Percentiles rank a stretch among this genome's conserved stretches.
Conservation (phyloP, 2,329 filamentous ascomycete genomes). For the Fusarium sp. region DNA sequence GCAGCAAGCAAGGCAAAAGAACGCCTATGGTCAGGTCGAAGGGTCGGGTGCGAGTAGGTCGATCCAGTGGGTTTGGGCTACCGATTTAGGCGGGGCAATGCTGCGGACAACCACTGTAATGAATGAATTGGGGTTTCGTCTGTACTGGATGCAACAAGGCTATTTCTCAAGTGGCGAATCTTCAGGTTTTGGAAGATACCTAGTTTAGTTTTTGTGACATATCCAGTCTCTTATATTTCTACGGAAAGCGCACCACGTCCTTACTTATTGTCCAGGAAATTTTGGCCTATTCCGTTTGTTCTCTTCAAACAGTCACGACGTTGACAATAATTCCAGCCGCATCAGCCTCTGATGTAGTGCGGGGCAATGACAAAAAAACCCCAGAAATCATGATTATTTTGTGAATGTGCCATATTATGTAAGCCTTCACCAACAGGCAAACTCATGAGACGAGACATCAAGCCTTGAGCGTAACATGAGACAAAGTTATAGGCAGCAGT, state of each 20-base stretch:
- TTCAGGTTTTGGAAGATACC: constrained; percentile 12
- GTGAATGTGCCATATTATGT: constrained; percentile 49
- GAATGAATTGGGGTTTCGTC: background rate
- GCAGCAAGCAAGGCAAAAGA: constrained; percentile 12
- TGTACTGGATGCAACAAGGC: constrained; percentile 6
- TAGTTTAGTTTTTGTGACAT: constrained; percentile 33
- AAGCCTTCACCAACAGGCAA: constrained; percentile 29
- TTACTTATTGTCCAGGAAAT: background rate
- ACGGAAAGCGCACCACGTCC: no score
- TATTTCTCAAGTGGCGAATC: constrained; percentile 45
- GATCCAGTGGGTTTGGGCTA: constrained; percentile 23
- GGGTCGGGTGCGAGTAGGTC: constrained; percentile 14
- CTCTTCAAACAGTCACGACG: background rate
- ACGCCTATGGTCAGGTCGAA: constrained; percentile 24
- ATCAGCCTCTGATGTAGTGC: constrained; percentile 16
- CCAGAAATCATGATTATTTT: constrained; percentile 36
- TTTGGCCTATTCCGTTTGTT: background rate
- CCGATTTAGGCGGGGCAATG: constrained; percentile 42
- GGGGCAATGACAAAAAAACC: constrained; percentile 14
- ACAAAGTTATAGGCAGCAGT: background rate
- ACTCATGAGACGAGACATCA: background rate
- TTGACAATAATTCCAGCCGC: constrained; percentile 11
- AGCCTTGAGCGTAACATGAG: background rate
- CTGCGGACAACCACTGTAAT: constrained; percentile 20
- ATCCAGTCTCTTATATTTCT: constrained; percentile 19